A percentile compares a stretch with the other conserved stretches of the same genome.
Conservation (phyloP, 140 eudicot species). For the Anethum foeniculum region DNA sequence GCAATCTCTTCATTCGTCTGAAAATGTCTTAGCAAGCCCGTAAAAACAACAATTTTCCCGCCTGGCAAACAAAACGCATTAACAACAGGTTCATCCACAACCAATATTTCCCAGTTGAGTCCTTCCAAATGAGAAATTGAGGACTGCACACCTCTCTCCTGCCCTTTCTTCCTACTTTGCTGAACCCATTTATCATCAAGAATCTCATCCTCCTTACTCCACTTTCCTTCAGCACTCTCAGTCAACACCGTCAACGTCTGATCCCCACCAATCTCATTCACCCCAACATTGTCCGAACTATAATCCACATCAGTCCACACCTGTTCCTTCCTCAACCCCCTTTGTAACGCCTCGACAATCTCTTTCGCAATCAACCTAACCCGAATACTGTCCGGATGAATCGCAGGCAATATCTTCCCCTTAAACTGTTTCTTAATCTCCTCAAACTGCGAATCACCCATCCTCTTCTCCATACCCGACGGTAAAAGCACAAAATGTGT, state of each 20-base stretch:
- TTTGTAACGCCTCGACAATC: conserved; percentile 58
- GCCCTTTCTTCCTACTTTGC: conserved; percentile 66
- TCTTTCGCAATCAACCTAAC: conserved; percentile 58
- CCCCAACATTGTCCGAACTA: conserved; percentile 29
- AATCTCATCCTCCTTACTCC: conserved; percentile 66
- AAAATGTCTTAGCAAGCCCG: conserved; percentile 75
- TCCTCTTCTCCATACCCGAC: conserved; percentile 28
- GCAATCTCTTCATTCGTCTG: conserved; percentile 72
- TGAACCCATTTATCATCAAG: conserved; percentile 84
- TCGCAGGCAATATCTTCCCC: conserved; percentile 71
- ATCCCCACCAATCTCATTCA: conserved; percentile 25
- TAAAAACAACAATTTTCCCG: conserved; percentile 94
- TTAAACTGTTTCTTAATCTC: conserved; percentile 42
- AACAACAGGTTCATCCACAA: conserved; percentile 65
- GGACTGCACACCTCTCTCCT: conserved; percentile 39
- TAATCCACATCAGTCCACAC: conserved; percentile 73
- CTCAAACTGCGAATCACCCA: conserved; percentile 61
- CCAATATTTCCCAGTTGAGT: conserved; percentile 80
- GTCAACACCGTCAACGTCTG: conserved; percentile 34
- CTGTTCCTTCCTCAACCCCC: conserved; percentile 66
- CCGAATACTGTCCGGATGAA: conserved; percentile 80
- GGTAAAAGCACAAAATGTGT: conserved; percentile 64
- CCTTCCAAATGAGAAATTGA: conserved; percentile 64
- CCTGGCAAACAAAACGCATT: conserved; percentile 94
- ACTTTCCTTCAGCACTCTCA: conserved; percentile 28